These are phyloP conservation scores for Solanum hybrid DNA, from an alignment of 305 asterid genomes.

Conservation along the genomic window DNA sequence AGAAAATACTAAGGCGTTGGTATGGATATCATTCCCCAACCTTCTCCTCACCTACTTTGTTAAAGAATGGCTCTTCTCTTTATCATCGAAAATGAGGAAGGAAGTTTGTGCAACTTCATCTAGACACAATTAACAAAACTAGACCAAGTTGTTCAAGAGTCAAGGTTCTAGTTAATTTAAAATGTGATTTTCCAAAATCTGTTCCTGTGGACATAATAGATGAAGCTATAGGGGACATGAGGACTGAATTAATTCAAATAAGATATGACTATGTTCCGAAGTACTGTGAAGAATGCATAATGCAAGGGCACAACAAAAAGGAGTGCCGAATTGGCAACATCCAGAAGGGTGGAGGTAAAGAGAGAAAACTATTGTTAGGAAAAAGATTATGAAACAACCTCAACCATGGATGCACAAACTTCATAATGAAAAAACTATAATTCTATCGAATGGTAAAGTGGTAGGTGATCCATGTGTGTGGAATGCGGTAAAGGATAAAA, in stretches of 20 bases:
- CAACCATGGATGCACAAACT: background rate
- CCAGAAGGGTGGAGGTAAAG: background rate
- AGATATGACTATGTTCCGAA: background rate
- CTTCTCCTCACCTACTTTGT: background rate
- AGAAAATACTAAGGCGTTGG: background rate
- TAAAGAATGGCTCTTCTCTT: too few relatives aligned
- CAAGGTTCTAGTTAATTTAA: too few relatives aligned
- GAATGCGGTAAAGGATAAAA: background rate
- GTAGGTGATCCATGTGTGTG: background rate
- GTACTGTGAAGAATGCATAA: too few relatives aligned
- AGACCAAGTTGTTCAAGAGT: background rate
- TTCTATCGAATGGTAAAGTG: background rate
- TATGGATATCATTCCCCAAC: background rate
- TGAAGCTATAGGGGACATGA: background rate
- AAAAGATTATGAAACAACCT: background rate
- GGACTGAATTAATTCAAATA: background rate
- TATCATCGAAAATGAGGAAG: too few relatives aligned
- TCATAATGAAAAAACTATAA: too few relatives aligned
- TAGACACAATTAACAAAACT: background rate
- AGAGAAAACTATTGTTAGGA: background rate
- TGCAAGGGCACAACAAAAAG: background rate
- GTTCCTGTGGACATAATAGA: background rate
- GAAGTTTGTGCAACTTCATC: too few relatives aligned
- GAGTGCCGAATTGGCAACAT: background rate
- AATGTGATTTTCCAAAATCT: background rate